Conservation (phyloP, 164 flowering plant genomes). For the Dillenia turbinata region DNA sequence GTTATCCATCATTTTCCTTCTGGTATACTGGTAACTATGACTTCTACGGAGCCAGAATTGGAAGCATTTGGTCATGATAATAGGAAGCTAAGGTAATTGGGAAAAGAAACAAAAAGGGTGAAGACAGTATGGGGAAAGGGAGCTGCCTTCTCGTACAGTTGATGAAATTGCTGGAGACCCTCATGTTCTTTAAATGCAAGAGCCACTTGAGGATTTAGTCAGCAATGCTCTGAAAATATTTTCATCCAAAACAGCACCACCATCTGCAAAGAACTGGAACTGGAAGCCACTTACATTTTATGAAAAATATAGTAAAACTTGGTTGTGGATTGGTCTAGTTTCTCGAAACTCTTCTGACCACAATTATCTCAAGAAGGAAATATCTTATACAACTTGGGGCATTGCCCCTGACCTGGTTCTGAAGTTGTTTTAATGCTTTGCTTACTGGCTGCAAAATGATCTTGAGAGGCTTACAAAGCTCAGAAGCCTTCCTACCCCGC, state of each 20-base stretch:
- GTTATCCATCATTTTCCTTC: constrained; percentile 94
- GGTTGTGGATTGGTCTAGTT: constrained; percentile 91
- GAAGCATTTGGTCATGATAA: constrained; percentile 40
- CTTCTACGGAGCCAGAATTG: constrained; percentile 47
- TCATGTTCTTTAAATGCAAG: constrained; percentile 88
- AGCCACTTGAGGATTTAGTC: constrained; percentile 91
- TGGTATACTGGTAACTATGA: constrained; percentile 84
- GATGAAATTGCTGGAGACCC: constrained; percentile 97
- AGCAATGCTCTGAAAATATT: constrained; percentile 87
- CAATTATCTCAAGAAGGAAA: constrained; percentile 57
- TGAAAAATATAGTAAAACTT: constrained; percentile 67
- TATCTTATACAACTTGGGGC: constrained; percentile 83
- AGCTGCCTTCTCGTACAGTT: constrained; percentile 63
- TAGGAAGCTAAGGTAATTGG: constrained; percentile 31
- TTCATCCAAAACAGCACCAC: constrained; percentile 85
- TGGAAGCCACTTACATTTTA: constrained; percentile 45
- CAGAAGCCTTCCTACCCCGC: constrained; percentile 92
- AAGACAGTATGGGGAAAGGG: constrained; percentile 21
- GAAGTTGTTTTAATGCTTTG: constrained; percentile 92
- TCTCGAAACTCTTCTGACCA: constrained; percentile 40
- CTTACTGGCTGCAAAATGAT: constrained; percentile 92
- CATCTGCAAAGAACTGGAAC: constrained; percentile 95
- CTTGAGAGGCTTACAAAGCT: constrained; percentile 91
- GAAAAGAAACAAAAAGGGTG: constrained; percentile 20
- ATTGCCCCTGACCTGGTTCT: constrained; percentile 91